phyloP scores from a whole-genome alignment of 179 eudicot genomes.

The Drosera spatulata region DNA sequence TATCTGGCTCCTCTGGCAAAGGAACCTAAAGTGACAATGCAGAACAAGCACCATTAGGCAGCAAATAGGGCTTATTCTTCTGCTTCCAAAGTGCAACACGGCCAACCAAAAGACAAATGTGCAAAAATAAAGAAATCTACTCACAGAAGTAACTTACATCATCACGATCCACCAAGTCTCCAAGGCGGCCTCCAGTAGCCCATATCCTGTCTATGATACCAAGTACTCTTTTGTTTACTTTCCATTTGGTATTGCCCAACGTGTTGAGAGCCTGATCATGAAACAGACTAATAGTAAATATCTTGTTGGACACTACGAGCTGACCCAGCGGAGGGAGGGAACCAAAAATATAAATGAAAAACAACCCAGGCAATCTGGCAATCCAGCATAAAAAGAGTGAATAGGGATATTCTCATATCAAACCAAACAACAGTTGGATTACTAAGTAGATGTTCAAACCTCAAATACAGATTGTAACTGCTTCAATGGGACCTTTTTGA shows the following conservation, averaged over 20 bases:
- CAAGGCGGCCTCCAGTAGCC: constrained; percentile 83
- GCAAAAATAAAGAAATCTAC: too few species aligned
- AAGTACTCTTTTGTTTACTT: constrained; percentile 77
- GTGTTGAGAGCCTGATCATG: constrained; percentile 73
- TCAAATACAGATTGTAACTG: constrained; percentile 61
- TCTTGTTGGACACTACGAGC: too few species aligned
- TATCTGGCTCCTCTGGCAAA: constrained; percentile 79
- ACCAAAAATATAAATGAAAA: too few species aligned
- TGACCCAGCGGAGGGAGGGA: too few species aligned
- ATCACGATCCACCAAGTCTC: constrained; percentile 73
- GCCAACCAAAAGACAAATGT: too few species aligned
- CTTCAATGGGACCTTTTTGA: constrained; percentile 38
- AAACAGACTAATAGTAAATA: background rate
- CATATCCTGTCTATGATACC: constrained; percentile 70
- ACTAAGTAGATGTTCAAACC: constrained; percentile 26
- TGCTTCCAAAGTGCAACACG: too few species aligned
- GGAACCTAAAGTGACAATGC: constrained; percentile 33
- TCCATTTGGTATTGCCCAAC: constrained; percentile 91
- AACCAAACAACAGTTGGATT: background rate
- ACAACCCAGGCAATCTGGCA: too few species aligned
- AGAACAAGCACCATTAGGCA: background rate
- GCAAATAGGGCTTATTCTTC: background rate
- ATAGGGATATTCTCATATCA: background rate
- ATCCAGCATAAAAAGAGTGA: background rate
- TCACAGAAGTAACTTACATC: constrained; percentile 40